phyloP scores from a whole-genome alignment of 2,329 filamentous ascomycete species.

The Xylaria sp. region DNA sequence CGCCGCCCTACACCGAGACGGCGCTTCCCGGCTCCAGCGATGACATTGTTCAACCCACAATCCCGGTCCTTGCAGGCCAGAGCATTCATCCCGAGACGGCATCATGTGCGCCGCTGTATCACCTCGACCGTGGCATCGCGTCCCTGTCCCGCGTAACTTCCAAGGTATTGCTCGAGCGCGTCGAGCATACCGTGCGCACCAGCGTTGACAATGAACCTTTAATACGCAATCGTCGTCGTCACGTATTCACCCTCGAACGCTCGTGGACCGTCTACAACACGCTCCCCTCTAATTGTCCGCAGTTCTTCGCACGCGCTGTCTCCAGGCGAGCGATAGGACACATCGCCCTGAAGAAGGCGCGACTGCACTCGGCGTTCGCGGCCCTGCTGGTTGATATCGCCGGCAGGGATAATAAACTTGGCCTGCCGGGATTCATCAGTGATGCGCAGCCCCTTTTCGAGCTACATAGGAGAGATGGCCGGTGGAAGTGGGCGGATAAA shows the following conservation, averaged over 20 bases:
- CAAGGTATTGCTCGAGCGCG: slow-evolving; percentile 25
- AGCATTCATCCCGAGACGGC: slow-evolving; percentile 52
- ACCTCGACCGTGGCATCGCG: slow-evolving; percentile 29
- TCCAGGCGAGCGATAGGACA: slow-evolving; percentile 28
- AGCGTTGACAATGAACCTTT: slow-evolving; percentile 18
- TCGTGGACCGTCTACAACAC: slow-evolving; percentile 21
- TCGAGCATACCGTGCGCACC: slow-evolving; percentile 26
- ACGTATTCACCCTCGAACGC: slow-evolving; percentile 28
- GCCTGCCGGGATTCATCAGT: slow-evolving; percentile 4
- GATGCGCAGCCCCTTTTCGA: slow-evolving; percentile 26
- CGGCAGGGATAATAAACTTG: slow-evolving; percentile 7
- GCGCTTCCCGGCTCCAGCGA: slow-evolving; percentile 6
- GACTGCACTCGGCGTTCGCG: slow-evolving; percentile 21
- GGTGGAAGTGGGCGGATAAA: slow-evolving; percentile 28
- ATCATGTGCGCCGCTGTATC: slow-evolving; percentile 50
- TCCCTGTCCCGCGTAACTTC: slow-evolving; percentile 25
- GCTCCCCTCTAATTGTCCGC: slow-evolving; percentile 16
- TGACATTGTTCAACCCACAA: slow-evolving; percentile 28
- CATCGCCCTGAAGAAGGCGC: slow-evolving; percentile 32
- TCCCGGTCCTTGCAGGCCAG: slow-evolving; percentile 56
- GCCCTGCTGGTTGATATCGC: slow-evolving; percentile 20
- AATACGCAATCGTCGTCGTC: slow-evolving; percentile 15
- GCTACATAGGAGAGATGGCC: slow-evolving; percentile 15
- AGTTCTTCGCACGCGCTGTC: slow-evolving; percentile 20
- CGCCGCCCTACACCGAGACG: slow-evolving; percentile 19